phyloP scores from a whole-genome alignment of 306 rosid species.

The Acacia crassicarpa region DNA sequence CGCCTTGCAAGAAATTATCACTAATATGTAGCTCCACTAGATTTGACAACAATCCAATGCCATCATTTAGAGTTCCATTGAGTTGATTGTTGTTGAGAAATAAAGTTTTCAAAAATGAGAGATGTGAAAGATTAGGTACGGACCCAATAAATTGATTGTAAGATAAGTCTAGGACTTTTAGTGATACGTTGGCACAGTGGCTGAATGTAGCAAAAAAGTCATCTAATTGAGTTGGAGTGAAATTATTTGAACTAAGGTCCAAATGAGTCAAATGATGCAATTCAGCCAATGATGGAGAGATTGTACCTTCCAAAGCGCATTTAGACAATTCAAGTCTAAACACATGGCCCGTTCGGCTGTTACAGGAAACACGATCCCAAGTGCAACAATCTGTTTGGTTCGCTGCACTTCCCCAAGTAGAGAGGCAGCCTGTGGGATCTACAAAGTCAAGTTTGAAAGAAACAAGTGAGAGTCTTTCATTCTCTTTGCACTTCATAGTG shows the following conservation, averaged over 20 bases:
- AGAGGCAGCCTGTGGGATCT: not conserved
- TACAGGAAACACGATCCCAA: not conserved
- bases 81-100: not conserved
- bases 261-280: conserved; percentile 10
- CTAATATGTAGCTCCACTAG: not conserved
- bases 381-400: conserved; percentile 4
- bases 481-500: not conserved
- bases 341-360: conserved; percentile 12
- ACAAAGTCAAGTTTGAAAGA: not conserved
- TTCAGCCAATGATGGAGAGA: not conserved
- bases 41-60: not conserved
- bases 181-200: not conserved
- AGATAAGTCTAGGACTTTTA: not conserved
- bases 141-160: not conserved
- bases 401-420: not conserved
- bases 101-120: not conserved
- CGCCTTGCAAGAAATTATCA: not conserved
- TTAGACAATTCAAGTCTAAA: not conserved
- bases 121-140: not conserved
- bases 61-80: not conserved
- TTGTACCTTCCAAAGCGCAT: not conserved
- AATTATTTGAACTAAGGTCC: not conserved
- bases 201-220: not conserved
- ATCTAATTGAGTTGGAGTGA: not conserved
- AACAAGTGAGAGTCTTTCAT: not conserved